Conservation (phyloP, 768 basidiomycete species). For the Agaricus blazei region DNA sequence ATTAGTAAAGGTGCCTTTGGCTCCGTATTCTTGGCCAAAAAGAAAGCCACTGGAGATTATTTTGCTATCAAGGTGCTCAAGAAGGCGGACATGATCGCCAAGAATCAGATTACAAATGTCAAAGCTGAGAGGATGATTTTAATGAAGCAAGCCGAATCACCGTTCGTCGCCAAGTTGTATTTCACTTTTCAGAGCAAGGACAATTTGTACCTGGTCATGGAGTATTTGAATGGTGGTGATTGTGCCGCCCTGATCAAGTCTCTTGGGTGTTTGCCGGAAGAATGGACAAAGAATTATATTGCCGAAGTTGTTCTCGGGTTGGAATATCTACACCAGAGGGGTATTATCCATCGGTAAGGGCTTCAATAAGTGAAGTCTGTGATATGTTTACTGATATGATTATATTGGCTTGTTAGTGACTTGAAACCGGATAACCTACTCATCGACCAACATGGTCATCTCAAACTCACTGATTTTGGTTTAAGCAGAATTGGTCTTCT, state of each 20-base stretch:
- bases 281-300: conserved; percentile 95
- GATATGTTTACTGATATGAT: conserved; percentile 9
- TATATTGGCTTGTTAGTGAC: conserved; percentile 53
- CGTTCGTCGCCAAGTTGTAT: conserved; percentile 95
- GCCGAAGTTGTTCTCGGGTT: conserved; percentile 94
- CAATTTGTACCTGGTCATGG: conserved; percentile 98
- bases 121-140: conserved; percentile 99
- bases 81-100: conserved; percentile 99
- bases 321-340: conserved; percentile 93
- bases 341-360: conserved; percentile 92
- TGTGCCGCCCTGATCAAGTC: conserved; percentile 97
- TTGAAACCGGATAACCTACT: conserved; percentile 97
- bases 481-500: conserved; percentile 96
- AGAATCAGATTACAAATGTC: conserved; percentile 99
- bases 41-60: conserved; percentile 97
- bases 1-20: conserved; percentile 99
- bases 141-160: conserved; percentile 98
- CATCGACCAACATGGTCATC: conserved; percentile 93
- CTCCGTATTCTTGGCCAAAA: conserved; percentile 96
- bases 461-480: conserved; percentile 98
- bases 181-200: conserved; percentile 99
- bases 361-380: neutral
- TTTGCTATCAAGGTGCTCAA: conserved; percentile 99
- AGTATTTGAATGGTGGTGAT: conserved; percentile 97
- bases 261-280: conserved; percentile 88